These are phyloP conservation scores for Leccinum sublutescens DNA, from an alignment of 768 basidiomycete genomes.

Conservation along the genomic window DNA sequence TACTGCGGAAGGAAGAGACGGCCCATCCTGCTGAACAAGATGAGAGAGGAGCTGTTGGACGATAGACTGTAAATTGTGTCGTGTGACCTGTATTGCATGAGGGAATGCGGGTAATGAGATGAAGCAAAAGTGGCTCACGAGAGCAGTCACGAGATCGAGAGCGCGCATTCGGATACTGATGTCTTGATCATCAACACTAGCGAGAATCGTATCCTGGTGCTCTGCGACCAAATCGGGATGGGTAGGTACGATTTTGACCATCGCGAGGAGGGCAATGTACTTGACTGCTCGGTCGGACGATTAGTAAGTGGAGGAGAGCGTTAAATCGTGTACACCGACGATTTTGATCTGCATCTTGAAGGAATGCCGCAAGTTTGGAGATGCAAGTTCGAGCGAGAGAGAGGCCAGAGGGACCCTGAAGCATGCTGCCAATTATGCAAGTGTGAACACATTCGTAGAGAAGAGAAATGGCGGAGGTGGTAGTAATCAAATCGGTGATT, in stretches of 20 bases:
- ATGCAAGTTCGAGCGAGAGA: constrained; percentile 85
- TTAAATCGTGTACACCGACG: constrained; percentile 52
- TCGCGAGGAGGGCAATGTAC: constrained; percentile 92
- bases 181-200: constrained; percentile 89
- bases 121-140: constrained; percentile 51
- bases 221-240: constrained; percentile 88
- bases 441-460: constrained; percentile 98
- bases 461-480: constrained; percentile 92
- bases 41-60: constrained; percentile 89
- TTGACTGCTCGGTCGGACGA: constrained; percentile 63
- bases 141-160: constrained; percentile 88
- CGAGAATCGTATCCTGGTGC: constrained; percentile 88
- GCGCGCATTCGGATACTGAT: constrained; percentile 96
- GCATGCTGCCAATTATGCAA: constrained; percentile 96
- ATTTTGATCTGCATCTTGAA: constrained; percentile 94
- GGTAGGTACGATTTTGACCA: constrained; percentile 93
- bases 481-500: constrained; percentile 93
- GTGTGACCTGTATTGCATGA: constrained; percentile 59
- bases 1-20: constrained; percentile 56
- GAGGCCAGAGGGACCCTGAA: constrained; percentile 74
- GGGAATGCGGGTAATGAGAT: background rate
- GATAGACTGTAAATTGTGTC: constrained; percentile 81
- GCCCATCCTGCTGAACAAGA: constrained; percentile 60
- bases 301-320: constrained; percentile 14
- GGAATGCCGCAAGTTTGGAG: constrained; percentile 88